Base-by-base conservation (phyloP, 2,329 filamentous ascomycete species). In the Exophiala sp. region DNA sequence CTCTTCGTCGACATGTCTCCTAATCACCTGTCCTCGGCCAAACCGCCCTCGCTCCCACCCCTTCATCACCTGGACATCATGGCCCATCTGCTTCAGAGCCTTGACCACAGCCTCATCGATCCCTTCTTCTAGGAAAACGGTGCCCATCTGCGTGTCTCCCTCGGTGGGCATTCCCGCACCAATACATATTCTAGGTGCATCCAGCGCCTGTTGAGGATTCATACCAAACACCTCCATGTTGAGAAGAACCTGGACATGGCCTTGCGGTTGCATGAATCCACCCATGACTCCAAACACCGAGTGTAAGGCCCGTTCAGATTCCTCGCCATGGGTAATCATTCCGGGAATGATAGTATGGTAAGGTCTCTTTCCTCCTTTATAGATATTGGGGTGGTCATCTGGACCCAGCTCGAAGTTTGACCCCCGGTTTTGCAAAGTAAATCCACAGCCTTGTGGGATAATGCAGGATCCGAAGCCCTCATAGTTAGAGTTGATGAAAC, bases 341-440 rank as follows among this genome's bases (percentile, higher is more conserved):
- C 86, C 91, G 0, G 93, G 91, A 62, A 98, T 98, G 66, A 98
- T 97, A 46, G 93, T 98, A 68, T 97, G 93, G 69, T 97, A 98
- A 0, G 93, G 93, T 39, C 93, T 72, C 73, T 97, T 97, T 27
- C 82, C 74, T 0, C 89, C 87, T 6, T 80, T 86, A 11, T 95
- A 74, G 16, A 76, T 77, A 64, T 97, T 97, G 1, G 90, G 88
- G 63, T 95, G 90, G 1, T 72, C 71, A 0, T 75, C 66, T 6
- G 65, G 62, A 19, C 78, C 70, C 0, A 98, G 77, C 1, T 77
- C 81, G 70, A 98, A 97, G 66, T 91, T 93, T 32, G 59, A 82
- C 6, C 87, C 93, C 2, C 93, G 87, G 73, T 95, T 96, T 66
- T 98, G 93, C 16, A 98, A 78, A 1, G 88, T 91, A 71, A 97